These are phyloP conservation scores for Theileria orientalis DNA, from an alignment of 169 alveolate genomes.

Conservation along the genomic window DNA sequence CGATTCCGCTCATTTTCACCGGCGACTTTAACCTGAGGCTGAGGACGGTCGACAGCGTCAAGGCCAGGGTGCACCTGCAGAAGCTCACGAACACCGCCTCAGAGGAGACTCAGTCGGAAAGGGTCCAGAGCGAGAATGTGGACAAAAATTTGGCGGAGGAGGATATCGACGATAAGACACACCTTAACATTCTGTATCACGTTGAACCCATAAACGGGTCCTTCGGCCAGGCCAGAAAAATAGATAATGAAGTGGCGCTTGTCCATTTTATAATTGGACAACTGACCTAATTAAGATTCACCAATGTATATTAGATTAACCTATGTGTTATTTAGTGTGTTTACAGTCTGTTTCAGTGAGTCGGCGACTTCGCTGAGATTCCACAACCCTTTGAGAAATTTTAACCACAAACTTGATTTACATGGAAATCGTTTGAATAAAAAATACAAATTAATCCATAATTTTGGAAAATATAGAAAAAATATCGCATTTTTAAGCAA, in stretches of 20 bases:
- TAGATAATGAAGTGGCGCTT: slow-evolving; percentile 35
- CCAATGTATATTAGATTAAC: background rate
- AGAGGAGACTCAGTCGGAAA: background rate
- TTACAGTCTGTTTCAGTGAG: background rate
- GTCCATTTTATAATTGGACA: slow-evolving; percentile 45
- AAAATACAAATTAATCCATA: too few relatives aligned
- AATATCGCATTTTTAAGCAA: background rate
- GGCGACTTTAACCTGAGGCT: slow-evolving; percentile 54
- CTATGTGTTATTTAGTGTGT: background rate
- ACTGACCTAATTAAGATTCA: background rate
- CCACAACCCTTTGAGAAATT: background rate
- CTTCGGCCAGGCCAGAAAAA: slow-evolving; percentile 42
- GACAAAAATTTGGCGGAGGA: slow-evolving; percentile 1
- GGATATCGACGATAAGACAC: slow-evolving; percentile 35
- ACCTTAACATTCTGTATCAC: slow-evolving; percentile 29
- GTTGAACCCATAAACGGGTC: slow-evolving; percentile 59
- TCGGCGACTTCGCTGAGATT: background rate
- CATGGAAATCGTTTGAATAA: background rate
- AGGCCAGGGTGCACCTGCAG: slow-evolving; percentile 57
- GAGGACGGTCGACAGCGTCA: slow-evolving; percentile 24
- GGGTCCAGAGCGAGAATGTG: background rate
- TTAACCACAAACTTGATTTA: background rate
- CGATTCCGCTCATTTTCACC: slow-evolving; percentile 55
- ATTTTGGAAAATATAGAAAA: too few relatives aligned
- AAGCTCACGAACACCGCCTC: background rate